Base-by-base conservation (phyloP, 495 filamentous ascomycete genomes). In the Penicillium longicatenatum region DNA sequence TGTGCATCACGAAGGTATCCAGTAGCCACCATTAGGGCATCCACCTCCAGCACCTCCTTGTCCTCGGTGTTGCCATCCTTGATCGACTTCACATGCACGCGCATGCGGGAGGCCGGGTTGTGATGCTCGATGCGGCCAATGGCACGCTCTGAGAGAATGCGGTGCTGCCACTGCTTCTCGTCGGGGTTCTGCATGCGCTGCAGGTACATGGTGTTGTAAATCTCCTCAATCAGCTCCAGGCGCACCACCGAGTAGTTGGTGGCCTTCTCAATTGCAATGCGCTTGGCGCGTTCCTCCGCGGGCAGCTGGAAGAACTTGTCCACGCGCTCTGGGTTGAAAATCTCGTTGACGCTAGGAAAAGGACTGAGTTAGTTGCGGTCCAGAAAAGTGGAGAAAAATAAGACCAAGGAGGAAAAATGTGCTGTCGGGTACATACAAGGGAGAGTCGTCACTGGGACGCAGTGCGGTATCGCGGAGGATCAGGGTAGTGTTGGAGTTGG, bases 161-260 rank as follows among this genome's bases (percentile, higher is more conserved):
- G 85, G 61, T 91, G 89, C 30, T 87, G 86, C 92, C 92, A 96
- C 61, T 85, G 75, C 26, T 75, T 77, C 70, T 91, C 85, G 52
- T 90, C 83, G 2, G 80, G 70, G 61, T 87, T 86, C 30, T 83
- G 82, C 21, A 96, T 78, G 21, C 88, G 82, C 68, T 98, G 92
- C 30, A 89, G 78, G 71, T 97, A 97, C 76, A 93, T 84, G 20
- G 82, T 81, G 71, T 90, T 82, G 71, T 96, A 97, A 33, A 97
- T 82, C 30, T 86, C 81, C 70, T 97, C 92, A 49, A 98, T 88
- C 22, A 97, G 80, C 62, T 91, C 87, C 2, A 93, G 79, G 5
- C 92, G 85, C 10, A 98, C 93, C 6, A 97, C 94, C 44, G 90
- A 87, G 73, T 98, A 98, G 75, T 98, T 98, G 29, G 93, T 98